Evolutionary conservation across 148 eudicot species (phyloP).

Genomic region (Fagopyrum tataricum): DNA sequence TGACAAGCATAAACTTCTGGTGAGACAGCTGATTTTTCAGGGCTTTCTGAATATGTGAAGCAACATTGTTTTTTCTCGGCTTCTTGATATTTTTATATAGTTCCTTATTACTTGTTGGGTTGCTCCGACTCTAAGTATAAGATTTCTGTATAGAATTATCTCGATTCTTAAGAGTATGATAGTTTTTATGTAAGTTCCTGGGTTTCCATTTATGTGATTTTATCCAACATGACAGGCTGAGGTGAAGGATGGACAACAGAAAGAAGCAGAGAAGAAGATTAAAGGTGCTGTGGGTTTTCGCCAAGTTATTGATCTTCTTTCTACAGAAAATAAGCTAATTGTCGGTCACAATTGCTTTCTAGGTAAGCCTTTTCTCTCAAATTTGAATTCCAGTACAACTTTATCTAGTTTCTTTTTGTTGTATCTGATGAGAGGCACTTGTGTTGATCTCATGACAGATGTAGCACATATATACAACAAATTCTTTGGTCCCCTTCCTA

Average conservation of each 20-base stretch:
- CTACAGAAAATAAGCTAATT: constrained; percentile 74
- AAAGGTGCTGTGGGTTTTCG: constrained; percentile 81
- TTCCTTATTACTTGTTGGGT: not conserved
- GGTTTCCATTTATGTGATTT: constrained; percentile 4
- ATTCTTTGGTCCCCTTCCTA: constrained; percentile 83
- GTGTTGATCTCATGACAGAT: constrained; percentile 47
- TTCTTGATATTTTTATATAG: not conserved
- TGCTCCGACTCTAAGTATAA: not conserved
- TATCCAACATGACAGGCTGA: constrained; percentile 41
- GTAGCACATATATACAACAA: constrained; percentile 76
- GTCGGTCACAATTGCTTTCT: constrained; percentile 98
- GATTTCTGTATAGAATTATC: not conserved
- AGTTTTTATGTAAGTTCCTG: not conserved
- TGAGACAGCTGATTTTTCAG: constrained; percentile 23
- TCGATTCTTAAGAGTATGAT: not conserved
- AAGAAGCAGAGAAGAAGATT: constrained; percentile 54
- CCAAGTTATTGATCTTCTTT: constrained; percentile 81
- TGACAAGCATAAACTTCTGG: constrained; percentile 67
- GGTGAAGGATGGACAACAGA: constrained; percentile 40
- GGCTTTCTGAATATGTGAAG: not conserved
- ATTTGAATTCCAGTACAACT: not conserved
- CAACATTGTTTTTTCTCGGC: too few species aligned
- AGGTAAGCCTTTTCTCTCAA: constrained; percentile 39
- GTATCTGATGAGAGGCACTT: constrained; percentile 7
- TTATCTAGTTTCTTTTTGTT: not conserved